phyloP scores from a whole-genome alignment of 768 basidiomycete species.

The Amanita muscaria region DNA sequence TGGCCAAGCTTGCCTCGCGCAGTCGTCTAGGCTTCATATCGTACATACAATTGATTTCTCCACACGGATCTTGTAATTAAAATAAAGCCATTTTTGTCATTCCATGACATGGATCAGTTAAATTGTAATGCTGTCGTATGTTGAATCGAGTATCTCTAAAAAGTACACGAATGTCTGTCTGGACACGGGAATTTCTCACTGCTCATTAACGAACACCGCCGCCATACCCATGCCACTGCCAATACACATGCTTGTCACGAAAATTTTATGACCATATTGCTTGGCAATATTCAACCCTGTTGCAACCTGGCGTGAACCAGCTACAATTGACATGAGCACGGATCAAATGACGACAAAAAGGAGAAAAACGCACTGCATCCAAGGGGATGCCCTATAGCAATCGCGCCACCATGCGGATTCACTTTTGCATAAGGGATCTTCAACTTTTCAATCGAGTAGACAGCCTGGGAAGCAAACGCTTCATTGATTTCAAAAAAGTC shows the following conservation, averaged over 20 bases:
- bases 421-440: slow-evolving; percentile 71
- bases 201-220: slow-evolving; percentile 77
- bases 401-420: slow-evolving; percentile 82
- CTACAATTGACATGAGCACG: slow-evolving; percentile 23
- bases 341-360: slow-evolving; percentile 4
- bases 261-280: slow-evolving; percentile 66
- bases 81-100: no score
- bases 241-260: slow-evolving; percentile 89
- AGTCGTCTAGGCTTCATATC: no score
- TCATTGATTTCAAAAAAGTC: slow-evolving; percentile 94
- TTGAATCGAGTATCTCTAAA: no score
- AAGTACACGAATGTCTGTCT: no score
- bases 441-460: slow-evolving; percentile 63
- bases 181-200: slow-evolving; percentile 26
- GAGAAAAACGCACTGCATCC: slow-evolving; percentile 56
- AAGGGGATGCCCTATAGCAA: slow-evolving; percentile 84
- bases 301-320: slow-evolving; percentile 81
- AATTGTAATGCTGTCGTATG: no score
- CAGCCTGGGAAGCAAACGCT: slow-evolving; percentile 79
- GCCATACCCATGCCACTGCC: slow-evolving; percentile 91
- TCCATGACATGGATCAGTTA: no score
- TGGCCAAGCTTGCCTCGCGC: no score
- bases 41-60: no score
- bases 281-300: slow-evolving; percentile 78
- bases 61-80: no score